Conservation (phyloP, 352 stramenopile species). For the Phytophthora europaea region DNA sequence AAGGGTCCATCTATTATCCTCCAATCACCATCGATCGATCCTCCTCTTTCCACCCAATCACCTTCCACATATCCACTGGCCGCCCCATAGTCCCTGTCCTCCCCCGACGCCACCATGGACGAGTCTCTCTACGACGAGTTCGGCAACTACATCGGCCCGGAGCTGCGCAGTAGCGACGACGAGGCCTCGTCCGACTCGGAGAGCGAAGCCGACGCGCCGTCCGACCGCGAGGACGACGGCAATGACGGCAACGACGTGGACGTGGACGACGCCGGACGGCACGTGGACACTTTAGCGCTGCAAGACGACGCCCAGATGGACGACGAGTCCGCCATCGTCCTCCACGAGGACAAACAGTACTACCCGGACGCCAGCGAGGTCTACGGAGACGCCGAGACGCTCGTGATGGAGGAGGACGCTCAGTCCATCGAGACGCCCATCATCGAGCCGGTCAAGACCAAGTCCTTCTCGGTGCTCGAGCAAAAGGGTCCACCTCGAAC, state of each 20-base stretch:
- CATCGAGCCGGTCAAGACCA: constrained; percentile 96
- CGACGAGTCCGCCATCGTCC: constrained; percentile 94
- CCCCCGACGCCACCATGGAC: constrained; percentile 72
- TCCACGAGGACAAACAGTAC: constrained; percentile 99
- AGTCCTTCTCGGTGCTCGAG: constrained; percentile 94
- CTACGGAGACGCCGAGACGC: constrained; percentile 96
- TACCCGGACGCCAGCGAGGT: constrained; percentile 98
- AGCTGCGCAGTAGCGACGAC: constrained; percentile 91
- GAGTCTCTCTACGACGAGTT: constrained; percentile 99
- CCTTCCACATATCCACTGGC: constrained; percentile 24
- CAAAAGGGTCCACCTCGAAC: constrained; percentile 78
- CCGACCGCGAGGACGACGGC: constrained; percentile 57
- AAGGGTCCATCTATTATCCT: constrained; percentile 6
- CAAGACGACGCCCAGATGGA: constrained; percentile 55
- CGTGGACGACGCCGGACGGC: constrained; percentile 31
- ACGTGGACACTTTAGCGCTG: constrained; percentile 62
- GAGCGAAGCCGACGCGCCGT: constrained; percentile 34
- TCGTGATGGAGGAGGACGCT: constrained; percentile 99
- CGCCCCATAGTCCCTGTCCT: neutral
- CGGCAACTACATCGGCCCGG: constrained; percentile 99
- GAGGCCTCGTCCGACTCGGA: constrained; percentile 72
- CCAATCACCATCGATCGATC: constrained; percentile 9
- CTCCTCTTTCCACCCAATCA: constrained; percentile 16
- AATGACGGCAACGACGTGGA: constrained; percentile 51
- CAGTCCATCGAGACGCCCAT: constrained; percentile 99